phyloP scores from a whole-genome alignment of 2,329 filamentous ascomycete species.

The Arthrobotrys sphaeroides region DNA sequence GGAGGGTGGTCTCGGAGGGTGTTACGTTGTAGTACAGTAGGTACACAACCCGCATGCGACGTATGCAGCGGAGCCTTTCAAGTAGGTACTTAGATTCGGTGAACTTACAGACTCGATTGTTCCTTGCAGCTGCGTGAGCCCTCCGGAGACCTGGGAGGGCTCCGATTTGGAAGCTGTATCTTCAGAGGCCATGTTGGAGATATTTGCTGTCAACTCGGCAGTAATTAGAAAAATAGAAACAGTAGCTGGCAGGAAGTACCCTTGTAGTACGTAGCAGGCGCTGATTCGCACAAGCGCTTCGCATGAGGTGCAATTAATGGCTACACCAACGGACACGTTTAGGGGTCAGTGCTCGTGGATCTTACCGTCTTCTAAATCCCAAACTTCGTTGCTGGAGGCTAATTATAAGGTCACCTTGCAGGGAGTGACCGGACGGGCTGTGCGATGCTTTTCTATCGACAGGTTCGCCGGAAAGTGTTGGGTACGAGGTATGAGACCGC shows the following conservation, averaged over 20 bases:
- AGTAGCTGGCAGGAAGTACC: no score
- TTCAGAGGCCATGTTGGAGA: background rate
- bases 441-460: background rate
- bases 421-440: background rate
- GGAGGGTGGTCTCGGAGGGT: background rate
- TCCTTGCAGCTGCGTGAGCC: conserved; percentile 51
- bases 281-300: conserved; percentile 5
- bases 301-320: background rate
- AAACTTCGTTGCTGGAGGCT: conserved; percentile 6
- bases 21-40: conserved; percentile 12
- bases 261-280: background rate
- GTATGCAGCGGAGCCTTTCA: conserved; percentile 21
- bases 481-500: conserved; percentile 10
- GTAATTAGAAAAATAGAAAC: background rate
- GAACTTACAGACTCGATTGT: conserved; percentile 47
- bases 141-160: conserved; percentile 36
- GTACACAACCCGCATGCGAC: conserved; percentile 12
- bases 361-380: conserved; percentile 1
- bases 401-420: conserved; percentile 8
- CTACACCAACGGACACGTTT: conserved; percentile 21
- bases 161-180: conserved; percentile 21
- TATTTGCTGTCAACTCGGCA: background rate
- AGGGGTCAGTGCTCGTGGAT: conserved; percentile 32
- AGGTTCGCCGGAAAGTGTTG: conserved; percentile 32
- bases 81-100: conserved; percentile 19